Conservation (phyloP, 176 grass and related monocot species). For the Saccharum spontaneum region DNA sequence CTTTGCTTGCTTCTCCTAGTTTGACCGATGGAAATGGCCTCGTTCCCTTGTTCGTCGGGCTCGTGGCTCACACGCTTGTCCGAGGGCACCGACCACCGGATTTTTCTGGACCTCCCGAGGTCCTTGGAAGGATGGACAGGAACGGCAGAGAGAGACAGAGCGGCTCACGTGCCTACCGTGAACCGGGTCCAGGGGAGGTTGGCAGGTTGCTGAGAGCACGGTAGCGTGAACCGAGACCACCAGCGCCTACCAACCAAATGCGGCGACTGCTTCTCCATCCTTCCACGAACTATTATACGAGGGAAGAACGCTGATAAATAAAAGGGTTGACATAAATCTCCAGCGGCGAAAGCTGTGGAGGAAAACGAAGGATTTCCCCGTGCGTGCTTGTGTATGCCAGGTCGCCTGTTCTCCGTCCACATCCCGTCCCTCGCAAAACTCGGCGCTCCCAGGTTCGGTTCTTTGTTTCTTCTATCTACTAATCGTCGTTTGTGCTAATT, state of each 20-base stretch:
- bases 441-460: constrained; percentile 23
- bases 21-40: constrained; percentile 20
- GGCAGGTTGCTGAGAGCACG: not conserved
- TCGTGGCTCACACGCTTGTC: not conserved
- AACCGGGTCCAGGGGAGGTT: constrained; percentile 1
- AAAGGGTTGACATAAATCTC: not conserved
- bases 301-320: not conserved
- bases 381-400: not conserved
- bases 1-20: constrained; percentile 8
- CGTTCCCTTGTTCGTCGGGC: constrained; percentile 4
- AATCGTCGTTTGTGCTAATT: not conserved
- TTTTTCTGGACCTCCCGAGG: constrained; percentile 24
- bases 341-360: not conserved
- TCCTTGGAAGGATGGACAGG: not conserved
- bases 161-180: constrained; percentile 19
- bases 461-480: not conserved
- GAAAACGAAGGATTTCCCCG: not conserved
- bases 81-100: constrained; percentile 40
- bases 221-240: constrained; percentile 1
- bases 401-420: not conserved
- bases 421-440: constrained; percentile 16
- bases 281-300: not conserved
- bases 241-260: not conserved
- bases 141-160: not conserved
- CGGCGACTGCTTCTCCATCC: not conserved